These are phyloP conservation scores for Coffea humblotiana DNA, from an alignment of 305 asterid species.

Conservation along the genomic window DNA sequence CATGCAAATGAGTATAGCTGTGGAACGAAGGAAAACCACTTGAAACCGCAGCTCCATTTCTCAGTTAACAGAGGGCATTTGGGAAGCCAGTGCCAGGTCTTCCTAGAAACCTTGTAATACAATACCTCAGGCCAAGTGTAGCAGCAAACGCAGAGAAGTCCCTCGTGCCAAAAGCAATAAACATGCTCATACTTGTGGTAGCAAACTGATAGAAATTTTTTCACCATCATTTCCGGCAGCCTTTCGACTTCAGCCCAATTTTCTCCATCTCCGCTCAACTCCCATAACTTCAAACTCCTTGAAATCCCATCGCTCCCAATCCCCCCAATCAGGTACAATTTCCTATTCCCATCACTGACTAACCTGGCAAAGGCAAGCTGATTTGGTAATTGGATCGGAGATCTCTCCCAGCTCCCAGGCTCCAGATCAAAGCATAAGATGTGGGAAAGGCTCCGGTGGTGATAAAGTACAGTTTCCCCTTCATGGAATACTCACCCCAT, in stretches of 20 bases:
- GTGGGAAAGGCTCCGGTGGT: constrained; percentile 55
- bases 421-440: constrained; percentile 35
- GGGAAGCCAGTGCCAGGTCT: constrained; percentile 86
- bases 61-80: constrained; percentile 64
- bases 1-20: constrained; percentile 44
- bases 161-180: constrained; percentile 77
- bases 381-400: constrained; percentile 27
- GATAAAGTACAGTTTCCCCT: constrained; percentile 43
- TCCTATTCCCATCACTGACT: constrained; percentile 39
- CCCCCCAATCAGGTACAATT: constrained; percentile 60
- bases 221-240: constrained; percentile 57
- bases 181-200: constrained; percentile 80
- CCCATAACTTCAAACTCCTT: constrained; percentile 66
- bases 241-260: constrained; percentile 53
- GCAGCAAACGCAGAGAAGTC: constrained; percentile 66
- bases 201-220: constrained; percentile 58
- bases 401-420: constrained; percentile 45
- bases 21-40: constrained; percentile 76
- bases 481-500: constrained; percentile 37
- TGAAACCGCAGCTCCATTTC: constrained; percentile 82
- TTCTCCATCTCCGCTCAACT: constrained; percentile 36
- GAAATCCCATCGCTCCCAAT: constrained; percentile 62
- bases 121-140: constrained; percentile 75
- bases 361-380: constrained; percentile 50
- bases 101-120: constrained; percentile 52